phyloP scores from a whole-genome alignment of 2,329 filamentous ascomycete genomes.

The Pyrenophora graminea region DNA sequence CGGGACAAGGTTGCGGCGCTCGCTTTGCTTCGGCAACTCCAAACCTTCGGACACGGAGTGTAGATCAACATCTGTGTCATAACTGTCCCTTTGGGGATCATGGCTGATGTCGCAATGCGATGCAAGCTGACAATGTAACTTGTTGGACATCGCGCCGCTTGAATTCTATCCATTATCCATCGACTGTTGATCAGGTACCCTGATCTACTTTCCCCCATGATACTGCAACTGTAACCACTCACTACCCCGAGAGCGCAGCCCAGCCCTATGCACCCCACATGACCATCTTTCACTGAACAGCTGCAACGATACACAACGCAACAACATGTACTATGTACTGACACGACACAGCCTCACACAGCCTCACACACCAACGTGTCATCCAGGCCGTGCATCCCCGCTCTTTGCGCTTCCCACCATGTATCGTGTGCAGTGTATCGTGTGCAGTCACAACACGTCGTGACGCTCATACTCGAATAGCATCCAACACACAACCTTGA shows the following conservation, averaged over 20 bases:
- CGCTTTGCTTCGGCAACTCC: slow-evolving; percentile 4
- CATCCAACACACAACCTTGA: slow-evolving; percentile 3
- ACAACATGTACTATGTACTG: background rate
- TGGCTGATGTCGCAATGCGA: background rate
- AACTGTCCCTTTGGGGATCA: too few species aligned
- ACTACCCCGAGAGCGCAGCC: background rate
- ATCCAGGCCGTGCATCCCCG: background rate
- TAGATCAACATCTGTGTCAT: too few species aligned
- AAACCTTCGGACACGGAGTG: background rate
- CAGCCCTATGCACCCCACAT: background rate
- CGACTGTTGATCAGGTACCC: too few species aligned
- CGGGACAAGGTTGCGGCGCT: slow-evolving; percentile 2
- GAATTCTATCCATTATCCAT: background rate
- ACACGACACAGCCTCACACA: background rate
- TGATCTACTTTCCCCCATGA: too few species aligned
- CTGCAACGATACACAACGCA: background rate
- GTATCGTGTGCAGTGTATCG: background rate
- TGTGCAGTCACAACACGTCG: slow-evolving; percentile 5
- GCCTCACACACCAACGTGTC: background rate
- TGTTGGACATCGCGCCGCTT: background rate
- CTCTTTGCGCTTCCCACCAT: background rate
- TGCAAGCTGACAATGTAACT: background rate
- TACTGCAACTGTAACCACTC: too few species aligned
- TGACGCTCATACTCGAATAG: slow-evolving; percentile 7
- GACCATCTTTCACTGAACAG: background rate